Base-by-base conservation (phyloP, 352 stramenopile species). In the Globisporangium alternatum region DNA sequence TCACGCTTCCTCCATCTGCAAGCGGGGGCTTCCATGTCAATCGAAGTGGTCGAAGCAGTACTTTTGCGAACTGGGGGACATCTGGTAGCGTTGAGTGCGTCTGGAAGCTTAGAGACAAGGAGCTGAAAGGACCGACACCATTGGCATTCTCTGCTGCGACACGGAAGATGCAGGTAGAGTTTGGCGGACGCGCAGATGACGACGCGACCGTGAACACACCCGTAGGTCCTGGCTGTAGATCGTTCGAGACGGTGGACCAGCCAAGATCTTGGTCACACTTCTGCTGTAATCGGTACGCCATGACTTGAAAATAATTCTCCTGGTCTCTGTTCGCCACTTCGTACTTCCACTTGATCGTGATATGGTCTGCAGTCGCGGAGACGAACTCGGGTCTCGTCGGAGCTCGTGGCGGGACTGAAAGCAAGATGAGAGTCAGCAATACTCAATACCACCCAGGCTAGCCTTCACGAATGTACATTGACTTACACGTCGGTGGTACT, bases 121-220 rank as follows among this genome's bases (percentile, higher is more conserved):
- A 13, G 33, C 80, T 85, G 66, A 88, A 91, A 0, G 80, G 76
- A 2, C 82, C 82, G 25, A 74, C 41, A 10, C 80, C 80, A 47
- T 89, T 91, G 0, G 51, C 75, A 51, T 79, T 89, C 4, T 58
- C 67, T 1, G 80, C 82, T 33, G 75, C 62, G 31, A 88, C 78
- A 41, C 82, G 80, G 56, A 89, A 91, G 3, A 64, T 41, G 31
- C 82, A 91, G 9, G 65, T 76, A 7, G 75, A 75, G 12, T 83
- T 87, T 25, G 81, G 74, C 0, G 66, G 51, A 17, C 69, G 57
- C 33, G 59, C 31, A 10, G 73, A 57, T 0, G 81, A 89, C 0
- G 59, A 56, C 1, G 67, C 57, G 51, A 77, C 57, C 0, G 78
- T 84, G n/a, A 67, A 67, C 10, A 48, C 62, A 0, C 59, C 74